phyloP scores from a whole-genome alignment of 169 alveolate species.

The Babesia bovis region DNA sequence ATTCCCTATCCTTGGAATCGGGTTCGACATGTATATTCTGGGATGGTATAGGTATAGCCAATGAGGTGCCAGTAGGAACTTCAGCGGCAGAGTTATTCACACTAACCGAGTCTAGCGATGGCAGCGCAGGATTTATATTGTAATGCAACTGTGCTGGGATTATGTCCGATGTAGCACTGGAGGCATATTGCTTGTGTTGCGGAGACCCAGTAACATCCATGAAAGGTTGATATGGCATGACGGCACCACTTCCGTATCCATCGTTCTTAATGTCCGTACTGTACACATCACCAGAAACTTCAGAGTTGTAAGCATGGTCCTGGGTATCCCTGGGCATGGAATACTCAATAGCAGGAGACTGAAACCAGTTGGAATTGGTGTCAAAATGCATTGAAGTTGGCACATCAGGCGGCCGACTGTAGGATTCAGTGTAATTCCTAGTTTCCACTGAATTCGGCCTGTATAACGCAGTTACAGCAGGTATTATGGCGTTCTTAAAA shows the following conservation, averaged over 20 bases:
- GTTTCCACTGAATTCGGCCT: slow-evolving; percentile 8
- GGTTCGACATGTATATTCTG: background rate
- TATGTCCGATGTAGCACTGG: background rate
- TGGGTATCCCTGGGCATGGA: background rate
- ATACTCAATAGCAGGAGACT: slow-evolving; percentile 8
- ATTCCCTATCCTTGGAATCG: background rate
- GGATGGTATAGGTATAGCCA: background rate
- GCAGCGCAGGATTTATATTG: background rate
- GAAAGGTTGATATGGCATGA: background rate
- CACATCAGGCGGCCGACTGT: background rate
- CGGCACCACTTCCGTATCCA: background rate
- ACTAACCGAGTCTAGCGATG: background rate
- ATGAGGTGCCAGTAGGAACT: background rate
- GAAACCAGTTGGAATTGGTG: background rate
- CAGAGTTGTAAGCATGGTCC: background rate
- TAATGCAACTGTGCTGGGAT: background rate
- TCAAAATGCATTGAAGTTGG: slow-evolving; percentile 1
- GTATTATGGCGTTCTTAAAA: slow-evolving; percentile 11
- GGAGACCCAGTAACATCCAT: slow-evolving; percentile 1
- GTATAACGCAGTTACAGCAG: background rate
- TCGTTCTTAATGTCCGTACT: background rate
- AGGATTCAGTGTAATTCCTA: background rate
- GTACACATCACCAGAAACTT: background rate
- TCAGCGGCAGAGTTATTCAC: background rate
- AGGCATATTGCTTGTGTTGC: background rate